phyloP scores from a whole-genome alignment of 2,329 filamentous ascomycete species.

The Penicillium paneum region DNA sequence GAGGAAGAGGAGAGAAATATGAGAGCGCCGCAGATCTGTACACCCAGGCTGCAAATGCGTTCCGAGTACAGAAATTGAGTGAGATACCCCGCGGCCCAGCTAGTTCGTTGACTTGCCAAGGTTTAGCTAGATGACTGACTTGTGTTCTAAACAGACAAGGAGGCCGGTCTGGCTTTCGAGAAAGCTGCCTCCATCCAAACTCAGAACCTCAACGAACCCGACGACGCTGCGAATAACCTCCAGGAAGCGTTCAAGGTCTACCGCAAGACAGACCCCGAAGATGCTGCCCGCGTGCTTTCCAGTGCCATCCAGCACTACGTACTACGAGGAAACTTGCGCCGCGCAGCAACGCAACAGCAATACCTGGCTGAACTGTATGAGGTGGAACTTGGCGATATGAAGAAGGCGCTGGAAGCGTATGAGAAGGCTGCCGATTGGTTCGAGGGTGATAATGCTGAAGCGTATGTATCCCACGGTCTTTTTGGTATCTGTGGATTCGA shows the following conservation, averaged over 20 bases:
- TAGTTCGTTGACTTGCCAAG: background rate
- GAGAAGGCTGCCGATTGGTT: constrained; percentile 86
- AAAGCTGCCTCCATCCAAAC: constrained; percentile 77
- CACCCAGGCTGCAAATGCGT: constrained; percentile 84
- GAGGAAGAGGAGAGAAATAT: constrained; percentile 81
- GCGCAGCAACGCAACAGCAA: constrained; percentile 88
- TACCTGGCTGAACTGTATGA: constrained; percentile 84
- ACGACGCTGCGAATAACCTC: constrained; percentile 85
- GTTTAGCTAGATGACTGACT: background rate
- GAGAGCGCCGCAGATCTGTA: constrained; percentile 86
- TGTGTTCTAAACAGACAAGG: constrained; percentile 58
- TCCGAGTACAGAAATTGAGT: constrained; percentile 83
- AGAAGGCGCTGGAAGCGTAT: constrained; percentile 76
- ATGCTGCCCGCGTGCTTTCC: constrained; percentile 76
- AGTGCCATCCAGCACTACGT: constrained; percentile 83
- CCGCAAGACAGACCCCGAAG: constrained; percentile 75
- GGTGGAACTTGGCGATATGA: constrained; percentile 71
- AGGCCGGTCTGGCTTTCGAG: constrained; percentile 84
- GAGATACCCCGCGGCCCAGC: constrained; percentile 30
- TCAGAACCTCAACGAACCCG: constrained; percentile 79
- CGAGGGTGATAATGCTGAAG: constrained; percentile 77
- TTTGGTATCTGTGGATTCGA: background rate
- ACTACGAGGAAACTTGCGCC: constrained; percentile 81
- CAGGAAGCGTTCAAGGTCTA: constrained; percentile 95
- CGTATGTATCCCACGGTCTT: constrained; percentile 48